phyloP scores from a whole-genome alignment of 139 green algal species.

The Chlorella sp. region DNA sequence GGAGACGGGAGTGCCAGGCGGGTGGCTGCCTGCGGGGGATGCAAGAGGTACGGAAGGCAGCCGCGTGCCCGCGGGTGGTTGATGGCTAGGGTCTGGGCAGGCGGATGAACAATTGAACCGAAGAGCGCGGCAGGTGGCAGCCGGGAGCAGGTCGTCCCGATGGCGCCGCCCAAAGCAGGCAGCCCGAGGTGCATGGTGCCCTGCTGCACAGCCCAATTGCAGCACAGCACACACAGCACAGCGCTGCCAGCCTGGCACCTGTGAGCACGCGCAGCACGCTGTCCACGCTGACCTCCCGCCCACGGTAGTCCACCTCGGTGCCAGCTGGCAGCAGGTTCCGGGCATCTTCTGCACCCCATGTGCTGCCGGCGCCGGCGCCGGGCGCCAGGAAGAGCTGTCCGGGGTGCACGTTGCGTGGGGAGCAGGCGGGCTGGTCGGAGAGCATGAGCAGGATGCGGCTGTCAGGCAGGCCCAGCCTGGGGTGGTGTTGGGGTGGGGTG shows the following conservation, averaged over 20 bases:
- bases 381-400: constrained; percentile 31
- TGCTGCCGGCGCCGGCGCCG: not conserved
- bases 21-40: constrained; percentile 34
- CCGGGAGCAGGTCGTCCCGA: no score
- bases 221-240: not conserved
- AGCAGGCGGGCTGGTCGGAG: constrained; percentile 91
- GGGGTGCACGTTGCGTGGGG: constrained; percentile 81
- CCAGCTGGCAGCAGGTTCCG: constrained; percentile 85
- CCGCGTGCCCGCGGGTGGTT: no score
- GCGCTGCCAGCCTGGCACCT: constrained; percentile 41
- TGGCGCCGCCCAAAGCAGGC: not conserved
- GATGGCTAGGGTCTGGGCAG: not conserved
- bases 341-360: constrained; percentile 73
- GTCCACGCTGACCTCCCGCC: constrained; percentile 90
- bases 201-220: no score
- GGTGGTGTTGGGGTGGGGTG: no score
- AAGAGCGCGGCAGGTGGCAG: no score
- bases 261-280: constrained; percentile 89
- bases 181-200: not conserved
- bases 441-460: constrained; percentile 95
- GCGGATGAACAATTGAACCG: not conserved
- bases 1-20: constrained; percentile 46
- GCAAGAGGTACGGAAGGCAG: not conserved
- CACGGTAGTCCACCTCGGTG: constrained; percentile 94
- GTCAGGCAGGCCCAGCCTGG: constrained; percentile 91